Evolutionary conservation across 2,329 filamentous ascomycete species (phyloP).

Genomic region (Tolypocladium ovalisporum): DNA sequence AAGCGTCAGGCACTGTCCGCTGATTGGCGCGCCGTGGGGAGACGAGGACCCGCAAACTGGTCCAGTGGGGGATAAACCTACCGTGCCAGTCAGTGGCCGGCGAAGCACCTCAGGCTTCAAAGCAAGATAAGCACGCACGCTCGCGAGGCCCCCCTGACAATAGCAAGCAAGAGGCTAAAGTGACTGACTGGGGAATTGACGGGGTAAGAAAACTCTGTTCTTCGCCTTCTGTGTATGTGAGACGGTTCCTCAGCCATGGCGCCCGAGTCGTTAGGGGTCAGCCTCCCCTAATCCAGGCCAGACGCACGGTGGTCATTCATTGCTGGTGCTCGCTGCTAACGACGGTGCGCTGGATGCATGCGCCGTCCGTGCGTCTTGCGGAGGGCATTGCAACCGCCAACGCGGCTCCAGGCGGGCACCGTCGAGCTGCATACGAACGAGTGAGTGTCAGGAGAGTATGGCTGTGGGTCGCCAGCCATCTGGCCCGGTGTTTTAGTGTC

Average conservation of each 20-base stretch:
- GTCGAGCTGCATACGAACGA: neutral
- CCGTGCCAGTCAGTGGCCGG: neutral
- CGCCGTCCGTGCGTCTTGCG: neutral
- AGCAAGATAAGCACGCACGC: neutral
- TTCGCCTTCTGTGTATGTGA: neutral
- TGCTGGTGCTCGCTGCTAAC: neutral
- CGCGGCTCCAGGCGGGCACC: neutral
- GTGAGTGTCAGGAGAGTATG: neutral
- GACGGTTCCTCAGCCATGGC: neutral
- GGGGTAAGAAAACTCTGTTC: neutral
- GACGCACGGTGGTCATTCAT: neutral
- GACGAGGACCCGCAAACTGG: slow-evolving; percentile 3
- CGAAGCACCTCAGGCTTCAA: neutral
- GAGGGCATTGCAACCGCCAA: neutral
- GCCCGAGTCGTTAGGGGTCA: neutral
- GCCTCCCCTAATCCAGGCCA: too few species aligned
- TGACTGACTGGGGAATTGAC: neutral
- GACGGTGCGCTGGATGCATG: neutral
- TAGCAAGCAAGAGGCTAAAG: neutral
- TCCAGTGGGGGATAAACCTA: neutral
- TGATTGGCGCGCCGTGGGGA: slow-evolving; percentile 27
- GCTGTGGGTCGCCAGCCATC: neutral
- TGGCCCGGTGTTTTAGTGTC: neutral
- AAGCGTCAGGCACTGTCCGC: slow-evolving; percentile 27
- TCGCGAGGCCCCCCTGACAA: neutral